Conservation (phyloP, 2,329 filamentous ascomycete genomes). For the Sphaceloma murrayae region DNA sequence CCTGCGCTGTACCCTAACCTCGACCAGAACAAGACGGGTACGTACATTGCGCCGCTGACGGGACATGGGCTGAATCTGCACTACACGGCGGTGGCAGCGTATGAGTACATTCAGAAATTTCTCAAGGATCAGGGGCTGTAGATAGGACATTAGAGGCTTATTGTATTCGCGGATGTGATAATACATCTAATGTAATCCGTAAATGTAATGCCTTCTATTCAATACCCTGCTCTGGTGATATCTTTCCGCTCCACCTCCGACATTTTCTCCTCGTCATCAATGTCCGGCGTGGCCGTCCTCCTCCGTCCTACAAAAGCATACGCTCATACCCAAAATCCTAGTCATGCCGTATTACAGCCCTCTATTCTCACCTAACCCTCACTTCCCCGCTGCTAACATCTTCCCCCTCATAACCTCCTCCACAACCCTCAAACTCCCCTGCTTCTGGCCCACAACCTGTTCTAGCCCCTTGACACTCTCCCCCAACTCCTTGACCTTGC, state of each 20-base stretch:
- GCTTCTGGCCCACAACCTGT: conserved; percentile 63
- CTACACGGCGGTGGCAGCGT: conserved; percentile 25
- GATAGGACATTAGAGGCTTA: neutral
- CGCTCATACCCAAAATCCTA: too few relatives aligned
- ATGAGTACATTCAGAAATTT: conserved; percentile 24
- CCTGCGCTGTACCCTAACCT: conserved; percentile 22
- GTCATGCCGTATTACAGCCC: neutral
- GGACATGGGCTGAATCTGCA: conserved; percentile 29
- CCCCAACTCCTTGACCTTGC: conserved; percentile 57
- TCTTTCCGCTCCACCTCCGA: neutral
- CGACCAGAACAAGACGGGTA: conserved; percentile 18
- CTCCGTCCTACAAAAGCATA: too few relatives aligned
- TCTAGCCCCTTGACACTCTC: conserved; percentile 58
- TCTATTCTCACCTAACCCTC: neutral
- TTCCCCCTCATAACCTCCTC: conserved; percentile 63
- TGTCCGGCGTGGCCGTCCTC: neutral
- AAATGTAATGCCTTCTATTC: neutral
- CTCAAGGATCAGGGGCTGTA: conserved; percentile 18
- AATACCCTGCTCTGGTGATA: neutral
- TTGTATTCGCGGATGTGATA: neutral
- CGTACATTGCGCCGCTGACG: conserved; percentile 23
- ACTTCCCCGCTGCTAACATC: conserved; percentile 22
- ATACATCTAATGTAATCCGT: conserved; percentile 8
- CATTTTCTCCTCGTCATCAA: neutral
- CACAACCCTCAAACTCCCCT: conserved; percentile 71